These are phyloP conservation scores for Phragmites australis DNA, from an alignment of 176 grass and related monocot species.

Conservation along the genomic window DNA sequence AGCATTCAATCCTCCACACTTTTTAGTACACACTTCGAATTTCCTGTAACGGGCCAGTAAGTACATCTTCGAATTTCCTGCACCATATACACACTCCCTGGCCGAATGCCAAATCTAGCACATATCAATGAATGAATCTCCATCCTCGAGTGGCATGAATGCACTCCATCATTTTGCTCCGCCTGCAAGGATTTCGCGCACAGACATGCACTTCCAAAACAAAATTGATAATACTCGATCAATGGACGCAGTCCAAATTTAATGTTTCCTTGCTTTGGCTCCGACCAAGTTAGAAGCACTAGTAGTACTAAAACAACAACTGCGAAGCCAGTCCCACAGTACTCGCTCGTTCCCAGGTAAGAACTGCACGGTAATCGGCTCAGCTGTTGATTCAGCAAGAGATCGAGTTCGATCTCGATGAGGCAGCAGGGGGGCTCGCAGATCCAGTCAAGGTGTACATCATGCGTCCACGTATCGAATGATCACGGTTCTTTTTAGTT, in stretches of 20 bases:
- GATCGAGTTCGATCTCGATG: neutral
- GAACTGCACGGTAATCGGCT: no score
- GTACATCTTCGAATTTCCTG: no score
- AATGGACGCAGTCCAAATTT: neutral
- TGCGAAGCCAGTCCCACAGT: neutral
- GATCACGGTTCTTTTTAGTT: neutral
- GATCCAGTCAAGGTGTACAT: slow-evolving; percentile 15
- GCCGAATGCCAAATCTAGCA: neutral
- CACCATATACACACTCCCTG: neutral
- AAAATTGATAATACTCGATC: neutral
- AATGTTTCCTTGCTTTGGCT: neutral
- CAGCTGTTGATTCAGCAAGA: neutral
- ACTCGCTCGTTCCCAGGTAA: neutral
- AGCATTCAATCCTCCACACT: neutral
- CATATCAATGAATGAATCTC: neutral
- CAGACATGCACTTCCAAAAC: neutral
- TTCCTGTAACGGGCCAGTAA: no score
- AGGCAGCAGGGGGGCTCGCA: neutral
- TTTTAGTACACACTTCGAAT: neutral
- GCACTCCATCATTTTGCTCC: neutral
- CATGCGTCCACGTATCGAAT: neutral
- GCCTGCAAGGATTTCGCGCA: neutral
- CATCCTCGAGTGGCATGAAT: neutral
- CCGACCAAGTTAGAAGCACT: no score
- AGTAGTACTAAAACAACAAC: neutral